These are phyloP conservation scores for Cladosporium sp. DNA, from an alignment of 2,329 filamentous ascomycete species.

Conservation along the genomic window DNA sequence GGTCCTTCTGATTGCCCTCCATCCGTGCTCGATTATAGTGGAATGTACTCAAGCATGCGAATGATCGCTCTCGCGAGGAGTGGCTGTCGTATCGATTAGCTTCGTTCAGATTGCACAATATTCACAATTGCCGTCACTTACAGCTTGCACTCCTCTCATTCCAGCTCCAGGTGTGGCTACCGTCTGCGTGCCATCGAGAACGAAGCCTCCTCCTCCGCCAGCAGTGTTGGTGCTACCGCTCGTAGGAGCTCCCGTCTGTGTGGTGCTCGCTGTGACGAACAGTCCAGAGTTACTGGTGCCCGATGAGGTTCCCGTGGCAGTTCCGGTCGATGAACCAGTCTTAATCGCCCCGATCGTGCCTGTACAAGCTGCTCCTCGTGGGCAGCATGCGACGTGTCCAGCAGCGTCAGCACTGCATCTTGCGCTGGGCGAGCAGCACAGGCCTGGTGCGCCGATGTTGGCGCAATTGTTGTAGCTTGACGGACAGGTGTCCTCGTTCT, in stretches of 20 bases:
- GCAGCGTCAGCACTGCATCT: slow-evolving; percentile 54
- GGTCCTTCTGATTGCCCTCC: background rate
- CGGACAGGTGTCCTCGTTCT: slow-evolving; percentile 42
- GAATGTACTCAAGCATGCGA: slow-evolving; percentile 22
- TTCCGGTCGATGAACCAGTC: slow-evolving; percentile 16
- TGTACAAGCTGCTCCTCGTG: slow-evolving; percentile 53
- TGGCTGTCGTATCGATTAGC: slow-evolving; percentile 25
- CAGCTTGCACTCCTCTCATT: slow-evolving; percentile 25
- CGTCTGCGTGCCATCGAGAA: slow-evolving; percentile 27
- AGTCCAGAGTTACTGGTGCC: slow-evolving; percentile 16
- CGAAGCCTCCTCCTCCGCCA: slow-evolving; percentile 19
- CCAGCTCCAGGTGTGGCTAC: slow-evolving; percentile 31
- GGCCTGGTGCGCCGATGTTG: slow-evolving; percentile 47
- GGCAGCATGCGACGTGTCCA: slow-evolving; percentile 60
- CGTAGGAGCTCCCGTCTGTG: slow-evolving; percentile 11
- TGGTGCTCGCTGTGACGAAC: slow-evolving; percentile 20
- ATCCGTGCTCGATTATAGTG: slow-evolving; percentile 14
- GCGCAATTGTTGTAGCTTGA: slow-evolving; percentile 50
- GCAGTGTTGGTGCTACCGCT: slow-evolving; percentile 9
- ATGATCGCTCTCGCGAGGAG: slow-evolving; percentile 23
- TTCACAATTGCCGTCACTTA: slow-evolving; percentile 19
- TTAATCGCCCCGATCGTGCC: slow-evolving; percentile 43
- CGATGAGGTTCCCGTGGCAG: slow-evolving; percentile 23
- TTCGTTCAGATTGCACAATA: background rate
- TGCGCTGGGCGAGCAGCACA: slow-evolving; percentile 53